Evolutionary conservation across 257 asterid genomes (phyloP), one percentile per base, ranked within the genome.

Genomic region (Sherardia arvensis): DNA sequence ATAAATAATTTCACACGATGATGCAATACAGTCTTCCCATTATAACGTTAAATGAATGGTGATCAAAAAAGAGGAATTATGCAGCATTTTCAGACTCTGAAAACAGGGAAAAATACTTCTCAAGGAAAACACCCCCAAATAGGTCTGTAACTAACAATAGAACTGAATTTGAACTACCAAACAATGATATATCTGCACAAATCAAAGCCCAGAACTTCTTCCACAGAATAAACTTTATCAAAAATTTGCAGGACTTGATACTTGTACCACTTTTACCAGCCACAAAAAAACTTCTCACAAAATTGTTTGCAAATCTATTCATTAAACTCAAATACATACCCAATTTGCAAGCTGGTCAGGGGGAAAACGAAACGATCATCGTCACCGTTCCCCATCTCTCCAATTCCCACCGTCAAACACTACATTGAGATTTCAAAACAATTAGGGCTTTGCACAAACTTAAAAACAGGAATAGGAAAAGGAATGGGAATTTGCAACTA

Each of bases 341-440:
- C 99, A 66, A 89, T 87, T 72, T 92, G 99, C 74, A 92, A 78
- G 77, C 83, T 78, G 51, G 97, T 92, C 47, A 92, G 76, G 8
- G 94, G 90, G 72, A 82, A 92, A 8, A 85, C 65, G 63, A 75
- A 83, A 56, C 82, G 75, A 63, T 68, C 82, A 62, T 74, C 73
- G 75, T 68, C 84, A 22, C 78, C 77, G 71, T 69, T 77, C 76
- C 76, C 92, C 97, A 83, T 90, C 67, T 74, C 59, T 47, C 68
- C 43, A 76, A 70, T 61, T 63, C 45, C 63, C 66, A 45, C 63
- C 79, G 73, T 66, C 73, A 72, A 69, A 53, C 75, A 68, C 83
- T 68, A 55, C 69, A 38, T 38, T 9, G 47, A 38, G 47, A n/a
- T n/a, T 38, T 11, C 12, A 11, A 15, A 38, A 2, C 14, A 38